A percentile compares a stretch with the other conserved stretches of the same genome.
Conservation (phyloP, 495 filamentous ascomycete species). For the Podospora sp. region DNA sequence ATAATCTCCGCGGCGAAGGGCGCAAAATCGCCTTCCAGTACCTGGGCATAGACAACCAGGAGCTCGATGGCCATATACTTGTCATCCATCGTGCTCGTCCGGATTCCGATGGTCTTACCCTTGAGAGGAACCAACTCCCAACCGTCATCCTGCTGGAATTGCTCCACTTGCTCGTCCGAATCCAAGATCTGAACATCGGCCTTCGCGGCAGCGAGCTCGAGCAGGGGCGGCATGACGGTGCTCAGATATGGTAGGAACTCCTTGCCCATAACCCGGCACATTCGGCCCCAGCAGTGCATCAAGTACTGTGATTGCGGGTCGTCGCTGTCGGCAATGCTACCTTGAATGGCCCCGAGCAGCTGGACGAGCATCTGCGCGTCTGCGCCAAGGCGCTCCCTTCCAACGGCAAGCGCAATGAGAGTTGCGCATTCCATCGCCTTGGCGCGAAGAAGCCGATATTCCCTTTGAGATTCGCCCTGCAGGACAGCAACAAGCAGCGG, state of each 20-base stretch:
- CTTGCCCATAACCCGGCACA: constrained; percentile 89
- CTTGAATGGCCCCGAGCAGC: constrained; percentile 82
- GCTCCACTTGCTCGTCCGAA: constrained; percentile 90
- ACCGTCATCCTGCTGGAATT: constrained; percentile 91
- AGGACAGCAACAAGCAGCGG: constrained; percentile 89
- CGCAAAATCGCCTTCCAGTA: constrained; percentile 87
- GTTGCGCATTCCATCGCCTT: constrained; percentile 99
- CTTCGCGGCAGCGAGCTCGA: constrained; percentile 90
- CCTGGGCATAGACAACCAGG: constrained; percentile 94
- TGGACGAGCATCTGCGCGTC: constrained; percentile 87
- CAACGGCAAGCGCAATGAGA: constrained; percentile 92
- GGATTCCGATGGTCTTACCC: constrained; percentile 97
- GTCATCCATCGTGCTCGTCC: constrained; percentile 93
- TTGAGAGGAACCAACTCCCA: constrained; percentile 97
- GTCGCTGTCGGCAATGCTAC: constrained; percentile 85
- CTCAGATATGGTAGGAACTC: constrained; percentile 92
- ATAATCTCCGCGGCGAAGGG: constrained; percentile 90
- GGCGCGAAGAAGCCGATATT: constrained; percentile 84
- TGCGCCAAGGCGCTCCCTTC: constrained; percentile 83
- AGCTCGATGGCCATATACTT: constrained; percentile 99
- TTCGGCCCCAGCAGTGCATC: constrained; percentile 98
- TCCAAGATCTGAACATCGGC: constrained; percentile 97
- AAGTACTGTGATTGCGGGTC: constrained; percentile 97
- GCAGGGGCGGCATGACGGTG: constrained; percentile 90
- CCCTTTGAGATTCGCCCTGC: constrained; percentile 85